Evolutionary conservation across 2,329 filamentous ascomycete species (phyloP), one percentile per base, ranked within the genome.

Genomic region (Cladosporium sp.): DNA sequence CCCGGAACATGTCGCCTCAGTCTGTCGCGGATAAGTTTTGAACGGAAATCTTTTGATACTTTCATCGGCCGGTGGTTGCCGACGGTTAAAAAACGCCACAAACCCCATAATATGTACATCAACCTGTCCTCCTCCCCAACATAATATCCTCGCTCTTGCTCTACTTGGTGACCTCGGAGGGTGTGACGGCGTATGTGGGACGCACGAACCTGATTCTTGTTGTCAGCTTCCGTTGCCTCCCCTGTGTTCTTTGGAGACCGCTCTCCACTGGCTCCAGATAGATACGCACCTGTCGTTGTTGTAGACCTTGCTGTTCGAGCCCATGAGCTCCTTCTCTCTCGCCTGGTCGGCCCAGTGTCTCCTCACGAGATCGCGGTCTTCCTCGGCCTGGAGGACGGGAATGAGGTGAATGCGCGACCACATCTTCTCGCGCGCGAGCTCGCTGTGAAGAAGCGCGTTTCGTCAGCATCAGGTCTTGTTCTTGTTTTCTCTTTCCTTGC

Each of bases 371-470:
- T 98, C 93, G 54, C 93, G 85, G 75, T 98, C 93, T 71, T 95
- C 90, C 69, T 98, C 93, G 50, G 93, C 93, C 70, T 97, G 92
- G 57, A 98, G 82, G 56, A 95, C 75, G 52, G 93, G 93, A 65
- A 92, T 93, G 57, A 98, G 79, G 73, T 97, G 83, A 72, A 98
- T 95, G 67, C 93, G 86, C 55, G 88, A 83, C 93, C 93, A 98
- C 82, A 95, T 93, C 78, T 97, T 98, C 68, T 98, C 93, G 62
- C 93, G 88, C 56, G 84, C 88, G 59, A 95, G 84, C 73, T 98
- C 93, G 67, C 91, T 96, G 63, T 51, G 20, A 5, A 9, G n/a
- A 22, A 20, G 18, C 4, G 15, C 12, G 20, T 32, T 27, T 20
- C 27, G 54, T 62, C 53, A 60, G 57, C 42, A 18, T 29, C 22